Percentiles rank a stretch among this genome's conserved stretches.
Evolutionary conservation across 2,329 filamentous ascomycete genomes (phyloP).

Genomic region (Nothopassalora personata): DNA sequence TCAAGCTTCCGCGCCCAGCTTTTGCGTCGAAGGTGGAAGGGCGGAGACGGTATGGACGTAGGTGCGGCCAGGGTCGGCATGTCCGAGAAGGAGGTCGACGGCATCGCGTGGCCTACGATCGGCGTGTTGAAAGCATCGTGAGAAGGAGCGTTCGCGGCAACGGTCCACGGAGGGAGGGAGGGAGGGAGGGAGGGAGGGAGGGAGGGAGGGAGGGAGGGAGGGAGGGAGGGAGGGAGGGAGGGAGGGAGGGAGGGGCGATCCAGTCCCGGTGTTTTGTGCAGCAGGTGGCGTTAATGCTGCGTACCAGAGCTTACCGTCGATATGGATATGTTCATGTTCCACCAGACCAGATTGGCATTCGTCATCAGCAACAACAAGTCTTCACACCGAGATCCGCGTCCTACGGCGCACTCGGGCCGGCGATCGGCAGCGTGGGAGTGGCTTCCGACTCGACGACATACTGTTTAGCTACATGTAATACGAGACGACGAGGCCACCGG

Average conservation of each 20-base stretch:
- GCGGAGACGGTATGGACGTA: constrained; percentile 24
- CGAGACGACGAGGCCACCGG: neutral
- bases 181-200: too few relatives aligned
- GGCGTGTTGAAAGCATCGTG: neutral
- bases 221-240: too few relatives aligned
- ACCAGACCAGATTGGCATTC: neutral
- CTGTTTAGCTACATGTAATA: neutral
- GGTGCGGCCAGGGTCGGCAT: constrained; percentile 26
- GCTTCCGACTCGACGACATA: neutral
- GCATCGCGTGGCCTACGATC: constrained; percentile 6
- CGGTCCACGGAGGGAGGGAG: too few relatives aligned
- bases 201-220: too few relatives aligned
- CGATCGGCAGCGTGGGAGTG: neutral
- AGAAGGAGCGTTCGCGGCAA: neutral
- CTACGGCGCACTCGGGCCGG: neutral
- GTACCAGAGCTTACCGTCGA: neutral
- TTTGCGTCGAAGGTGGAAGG: constrained; percentile 30
- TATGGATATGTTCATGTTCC: neutral
- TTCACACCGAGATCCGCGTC: neutral
- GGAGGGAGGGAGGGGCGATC: neutral
- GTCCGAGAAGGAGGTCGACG: constrained; percentile 21
- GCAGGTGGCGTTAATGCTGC: neutral
- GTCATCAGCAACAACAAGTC: neutral
- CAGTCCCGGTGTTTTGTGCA: neutral
- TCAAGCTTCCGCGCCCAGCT: constrained; percentile 66